phyloP scores from a whole-genome alignment of 108 stramenopile species.

The Parietichytrium sp. region DNA sequence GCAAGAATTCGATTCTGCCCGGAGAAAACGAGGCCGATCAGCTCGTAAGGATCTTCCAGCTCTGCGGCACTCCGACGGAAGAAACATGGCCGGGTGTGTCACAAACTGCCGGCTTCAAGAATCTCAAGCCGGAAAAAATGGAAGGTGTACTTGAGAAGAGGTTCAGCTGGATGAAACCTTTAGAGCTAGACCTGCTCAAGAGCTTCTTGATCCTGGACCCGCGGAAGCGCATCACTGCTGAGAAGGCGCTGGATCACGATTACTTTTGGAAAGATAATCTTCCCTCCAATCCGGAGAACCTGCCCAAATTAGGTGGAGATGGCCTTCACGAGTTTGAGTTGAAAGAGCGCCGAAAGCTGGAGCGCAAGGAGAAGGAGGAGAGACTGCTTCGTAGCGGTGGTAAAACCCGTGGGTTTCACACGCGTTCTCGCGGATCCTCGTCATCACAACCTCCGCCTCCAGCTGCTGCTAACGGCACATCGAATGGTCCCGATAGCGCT shows the following conservation, averaged over 20 bases:
- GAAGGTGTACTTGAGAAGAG: background rate
- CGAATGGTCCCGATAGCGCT: no score
- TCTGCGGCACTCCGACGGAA: constrained; percentile 89
- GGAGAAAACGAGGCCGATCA: constrained; percentile 85
- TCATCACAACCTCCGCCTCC: no score
- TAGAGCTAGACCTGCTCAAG: constrained; percentile 9
- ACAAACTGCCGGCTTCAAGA: background rate
- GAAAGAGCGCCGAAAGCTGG: constrained; percentile 8
- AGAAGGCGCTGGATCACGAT: constrained; percentile 74
- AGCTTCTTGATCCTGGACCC: constrained; percentile 84
- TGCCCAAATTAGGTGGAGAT: background rate
- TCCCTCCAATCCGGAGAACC: background rate
- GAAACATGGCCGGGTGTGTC: constrained; percentile 84
- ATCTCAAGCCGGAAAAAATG: background rate
- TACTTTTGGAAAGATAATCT: constrained; percentile 48
- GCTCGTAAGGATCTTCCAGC: constrained; percentile 89
- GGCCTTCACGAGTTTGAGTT: constrained; percentile 37
- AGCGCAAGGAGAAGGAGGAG: constrained; percentile 11
- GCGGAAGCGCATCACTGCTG: constrained; percentile 73
- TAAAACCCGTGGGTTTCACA: no score
- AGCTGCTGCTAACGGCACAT: no score
- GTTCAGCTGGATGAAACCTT: constrained; percentile 15
- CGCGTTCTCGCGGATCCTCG: no score
- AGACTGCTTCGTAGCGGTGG: no score
- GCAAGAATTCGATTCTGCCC: constrained; percentile 39